Conservation (phyloP, 192 early-diverging fungal species). For the Coemansia sp. region DNA sequence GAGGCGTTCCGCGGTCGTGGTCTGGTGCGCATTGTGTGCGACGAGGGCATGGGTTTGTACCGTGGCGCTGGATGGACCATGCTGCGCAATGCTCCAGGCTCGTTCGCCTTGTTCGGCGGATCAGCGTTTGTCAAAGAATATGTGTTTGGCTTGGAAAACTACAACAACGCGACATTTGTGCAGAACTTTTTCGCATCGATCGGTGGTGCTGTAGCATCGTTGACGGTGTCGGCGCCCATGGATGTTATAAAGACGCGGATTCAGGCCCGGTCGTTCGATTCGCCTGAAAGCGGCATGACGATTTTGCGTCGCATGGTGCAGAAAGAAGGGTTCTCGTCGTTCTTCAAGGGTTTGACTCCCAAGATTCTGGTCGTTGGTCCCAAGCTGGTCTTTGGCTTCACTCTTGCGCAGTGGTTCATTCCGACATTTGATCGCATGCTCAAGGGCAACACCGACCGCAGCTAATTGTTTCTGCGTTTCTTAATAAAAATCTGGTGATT, state of each 20-base stretch:
- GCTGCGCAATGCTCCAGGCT: conserved; percentile 96
- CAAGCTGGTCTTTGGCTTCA: conserved; percentile 97
- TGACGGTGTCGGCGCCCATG: conserved; percentile 92
- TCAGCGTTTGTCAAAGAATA: conserved; percentile 93
- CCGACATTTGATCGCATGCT: conserved; percentile 58
- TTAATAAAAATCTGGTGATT: neutral
- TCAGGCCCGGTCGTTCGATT: conserved; percentile 86
- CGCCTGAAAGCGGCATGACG: conserved; percentile 81
- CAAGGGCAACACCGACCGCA: conserved; percentile 17
- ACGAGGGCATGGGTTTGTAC: conserved; percentile 93
- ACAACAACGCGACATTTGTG: conserved; percentile 95
- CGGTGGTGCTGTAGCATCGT: conserved; percentile 90
- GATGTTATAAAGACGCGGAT: conserved; percentile 99
- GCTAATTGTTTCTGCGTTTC: neutral
- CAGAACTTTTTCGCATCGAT: conserved; percentile 98
- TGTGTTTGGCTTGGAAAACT: conserved; percentile 86
- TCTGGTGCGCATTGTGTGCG: conserved; percentile 70
- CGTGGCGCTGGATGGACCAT: conserved; percentile 96
- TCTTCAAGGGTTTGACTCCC: conserved; percentile 95
- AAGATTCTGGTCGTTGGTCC: conserved; percentile 89
- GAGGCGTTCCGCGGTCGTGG: conserved; percentile 83
- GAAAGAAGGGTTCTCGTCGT: conserved; percentile 86
- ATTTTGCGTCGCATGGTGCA: conserved; percentile 88
- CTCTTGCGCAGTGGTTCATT: conserved; percentile 93
- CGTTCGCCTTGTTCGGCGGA: conserved; percentile 94